A percentile compares a stretch with the other conserved stretches of the same genome.
Conservation (phyloP, 192 early-diverging fungal genomes). For the Umbelopsis sp. region DNA sequence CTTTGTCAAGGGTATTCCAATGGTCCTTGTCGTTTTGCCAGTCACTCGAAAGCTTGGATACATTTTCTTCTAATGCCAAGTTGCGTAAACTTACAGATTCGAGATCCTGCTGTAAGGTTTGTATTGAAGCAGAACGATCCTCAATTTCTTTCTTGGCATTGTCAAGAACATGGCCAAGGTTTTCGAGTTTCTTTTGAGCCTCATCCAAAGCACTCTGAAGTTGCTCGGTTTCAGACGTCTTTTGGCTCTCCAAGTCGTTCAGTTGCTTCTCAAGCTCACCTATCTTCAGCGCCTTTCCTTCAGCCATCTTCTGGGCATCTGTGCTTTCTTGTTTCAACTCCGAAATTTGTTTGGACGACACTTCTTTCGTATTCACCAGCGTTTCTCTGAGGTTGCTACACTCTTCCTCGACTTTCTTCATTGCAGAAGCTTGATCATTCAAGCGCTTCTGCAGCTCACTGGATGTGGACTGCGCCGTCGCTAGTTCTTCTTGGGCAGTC, state of each 20-base stretch:
- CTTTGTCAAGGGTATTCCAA: not conserved
- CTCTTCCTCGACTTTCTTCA: not conserved
- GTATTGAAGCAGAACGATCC: not conserved
- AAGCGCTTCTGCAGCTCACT: not conserved
- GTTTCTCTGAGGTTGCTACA: not conserved
- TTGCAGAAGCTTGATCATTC: not conserved
- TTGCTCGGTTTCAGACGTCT: conserved; percentile 25
- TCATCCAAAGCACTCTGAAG: conserved; percentile 14
- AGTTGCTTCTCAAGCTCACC: conserved; percentile 28
- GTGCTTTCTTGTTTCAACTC: not conserved
- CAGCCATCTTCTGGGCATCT: conserved; percentile 43
- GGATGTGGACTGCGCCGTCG: not conserved
- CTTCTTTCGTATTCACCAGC: not conserved
- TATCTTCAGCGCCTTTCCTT: conserved; percentile 37
- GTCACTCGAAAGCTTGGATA: not conserved
- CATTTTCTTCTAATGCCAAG: conserved; percentile 9
- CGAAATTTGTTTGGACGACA: not conserved
- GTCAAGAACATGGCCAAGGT: not conserved
- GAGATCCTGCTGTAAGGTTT: not conserved
- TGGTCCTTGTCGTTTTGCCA: not conserved
- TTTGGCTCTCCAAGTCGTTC: conserved; percentile 29
- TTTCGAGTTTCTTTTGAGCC: not conserved
- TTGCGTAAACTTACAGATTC: not conserved
- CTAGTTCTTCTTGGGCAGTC: not conserved
- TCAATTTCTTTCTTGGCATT: not conserved